Evolutionary conservation across 352 stramenopile genomes (phyloP), one percentile per base, ranked within the genome.

Genomic region (Phytophthora gonapodyides): DNA sequence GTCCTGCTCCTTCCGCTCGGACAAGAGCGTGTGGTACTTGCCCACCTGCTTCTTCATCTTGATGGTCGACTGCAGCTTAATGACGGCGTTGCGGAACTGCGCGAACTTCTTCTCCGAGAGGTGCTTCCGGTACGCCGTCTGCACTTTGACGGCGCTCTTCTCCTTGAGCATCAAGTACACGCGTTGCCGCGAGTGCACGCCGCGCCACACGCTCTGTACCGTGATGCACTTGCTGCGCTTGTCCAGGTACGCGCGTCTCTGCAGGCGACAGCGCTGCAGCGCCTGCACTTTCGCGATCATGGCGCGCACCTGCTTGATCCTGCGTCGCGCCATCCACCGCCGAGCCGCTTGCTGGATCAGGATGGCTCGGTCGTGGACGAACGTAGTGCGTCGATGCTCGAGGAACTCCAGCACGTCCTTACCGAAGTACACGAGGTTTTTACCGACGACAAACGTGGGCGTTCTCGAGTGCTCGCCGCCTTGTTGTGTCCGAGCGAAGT

Each of bases 401-500:
- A 98, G 73, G 56, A 78, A 84, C 72, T 99, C 96, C 15, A 98
- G 67, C 17, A 97, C 90, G 36, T 96, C 91, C 47, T 96, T 91
- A 42, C 88, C 87, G 71, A 98, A 98, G 78, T 98, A 99, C 7
- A 98, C 85, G 19, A 95, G 82, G 11, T 81, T 98, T 60, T 94
- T 94, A 11, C 87, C 84, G 1, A 95, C 75, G 2, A 94, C 82
- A 43, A 91, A 93, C 2, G 68, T 67, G 5, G 80, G 78, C 13
- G 72, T 88, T 37, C 65, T 63, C 3, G 77, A 68, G 24, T 78
- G 69, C 15, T 68, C 64, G 9, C 49, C 56, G 9, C 72, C 70
- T 44, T 75, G 34, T 48, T 86, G 67, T 3, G 62, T 43, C 13
- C 55, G 51, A 33, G 55, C 69, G 61, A 88, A 87, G 4, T 82